Percentiles rank a stretch among this genome's conserved stretches.
These are phyloP conservation scores for Eutypa lata DNA, from an alignment of 2,329 filamentous ascomycete genomes.

Conservation along the genomic window DNA sequence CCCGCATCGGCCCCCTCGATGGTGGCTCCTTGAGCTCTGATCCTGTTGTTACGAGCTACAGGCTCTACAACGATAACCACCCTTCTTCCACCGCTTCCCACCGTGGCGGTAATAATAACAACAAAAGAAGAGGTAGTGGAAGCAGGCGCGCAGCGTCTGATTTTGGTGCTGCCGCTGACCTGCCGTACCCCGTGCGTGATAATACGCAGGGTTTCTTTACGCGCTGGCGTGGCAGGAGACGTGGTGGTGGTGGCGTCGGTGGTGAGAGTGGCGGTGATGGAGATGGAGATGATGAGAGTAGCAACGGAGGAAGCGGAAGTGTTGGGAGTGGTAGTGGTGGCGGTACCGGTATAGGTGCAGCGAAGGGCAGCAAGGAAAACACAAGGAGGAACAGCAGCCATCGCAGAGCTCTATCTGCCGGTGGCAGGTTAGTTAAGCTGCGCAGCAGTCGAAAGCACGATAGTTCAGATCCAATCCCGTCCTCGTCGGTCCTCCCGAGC, in stretches of 20 bases:
- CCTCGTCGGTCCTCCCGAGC: too few species aligned
- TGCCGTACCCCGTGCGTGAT: neutral
- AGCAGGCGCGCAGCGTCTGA: slow-evolving; percentile 7
- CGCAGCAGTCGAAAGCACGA: neutral
- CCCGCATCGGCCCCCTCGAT: slow-evolving; percentile 24
- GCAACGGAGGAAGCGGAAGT: too few species aligned
- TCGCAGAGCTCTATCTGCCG: neutral
- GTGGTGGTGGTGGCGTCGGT: neutral
- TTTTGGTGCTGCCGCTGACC: neutral
- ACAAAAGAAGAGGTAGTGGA: slow-evolving; percentile 2
- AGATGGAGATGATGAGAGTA: neutral
- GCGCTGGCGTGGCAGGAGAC: neutral
- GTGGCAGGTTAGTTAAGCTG: neutral
- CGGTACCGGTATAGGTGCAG: too few species aligned
- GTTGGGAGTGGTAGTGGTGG: too few species aligned
- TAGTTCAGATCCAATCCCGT: too few species aligned
- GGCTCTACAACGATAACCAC: slow-evolving; percentile 15
- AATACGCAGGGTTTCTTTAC: neutral
- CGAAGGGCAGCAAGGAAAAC: neutral
- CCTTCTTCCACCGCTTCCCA: too few species aligned
- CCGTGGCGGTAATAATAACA: too few species aligned
- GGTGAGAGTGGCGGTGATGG: neutral
- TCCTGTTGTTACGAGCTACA: slow-evolving; percentile 25
- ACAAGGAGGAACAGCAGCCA: neutral
- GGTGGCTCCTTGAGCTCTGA: slow-evolving; percentile 6